A percentile compares a stretch with the other conserved stretches of the same genome.
Evolutionary conservation across 805 yeast genomes (phyloP).

Genomic region (Schizosaccharomyces cryophilus): DNA sequence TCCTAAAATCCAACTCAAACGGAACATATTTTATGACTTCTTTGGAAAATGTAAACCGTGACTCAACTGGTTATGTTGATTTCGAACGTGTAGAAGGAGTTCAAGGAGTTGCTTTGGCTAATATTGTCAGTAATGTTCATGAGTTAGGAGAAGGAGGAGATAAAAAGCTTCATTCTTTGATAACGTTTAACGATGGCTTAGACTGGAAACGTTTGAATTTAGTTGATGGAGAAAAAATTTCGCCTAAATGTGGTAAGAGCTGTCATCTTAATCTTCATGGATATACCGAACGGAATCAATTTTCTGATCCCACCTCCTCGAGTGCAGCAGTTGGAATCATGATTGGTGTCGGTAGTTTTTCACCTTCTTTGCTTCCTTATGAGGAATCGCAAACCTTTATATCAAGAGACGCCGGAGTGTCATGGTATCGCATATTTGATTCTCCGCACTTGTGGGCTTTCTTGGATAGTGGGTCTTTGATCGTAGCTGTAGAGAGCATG

Average conservation of each 20-base stretch:
- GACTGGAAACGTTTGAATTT: slow-evolving; percentile 40
- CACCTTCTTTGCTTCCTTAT: slow-evolving; percentile 26
- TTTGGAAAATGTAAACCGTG: slow-evolving; percentile 49
- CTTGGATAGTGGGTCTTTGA: slow-evolving; percentile 80
- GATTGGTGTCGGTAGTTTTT: slow-evolving; percentile 88
- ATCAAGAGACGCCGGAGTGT: slow-evolving; percentile 71
- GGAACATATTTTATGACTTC: slow-evolving; percentile 67
- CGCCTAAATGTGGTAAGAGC: slow-evolving; percentile 26
- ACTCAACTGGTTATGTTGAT: slow-evolving; percentile 54
- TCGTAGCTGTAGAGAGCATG: slow-evolving; percentile 41
- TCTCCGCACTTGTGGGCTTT: slow-evolving; percentile 80
- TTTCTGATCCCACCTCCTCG: slow-evolving; percentile 67
- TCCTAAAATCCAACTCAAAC: slow-evolving; percentile 70
- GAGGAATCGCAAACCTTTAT: slow-evolving; percentile 45
- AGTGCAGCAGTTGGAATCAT: slow-evolving; percentile 72
- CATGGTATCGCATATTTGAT: slow-evolving; percentile 59
- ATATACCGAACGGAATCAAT: slow-evolving; percentile 63
- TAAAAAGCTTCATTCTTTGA: slow-evolving; percentile 43
- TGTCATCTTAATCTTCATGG: slow-evolving; percentile 79
- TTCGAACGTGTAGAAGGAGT: slow-evolving; percentile 61
- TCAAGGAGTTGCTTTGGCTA: slow-evolving; percentile 64
- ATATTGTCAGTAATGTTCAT: slow-evolving; percentile 34
- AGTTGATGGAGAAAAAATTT: slow-evolving; percentile 40
- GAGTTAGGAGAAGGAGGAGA: slow-evolving; percentile 17
- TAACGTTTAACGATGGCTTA: slow-evolving; percentile 79